Evolutionary conservation across 1,284 basidiomycete species (phyloP).

Genomic region (Cerrena zonata): DNA sequence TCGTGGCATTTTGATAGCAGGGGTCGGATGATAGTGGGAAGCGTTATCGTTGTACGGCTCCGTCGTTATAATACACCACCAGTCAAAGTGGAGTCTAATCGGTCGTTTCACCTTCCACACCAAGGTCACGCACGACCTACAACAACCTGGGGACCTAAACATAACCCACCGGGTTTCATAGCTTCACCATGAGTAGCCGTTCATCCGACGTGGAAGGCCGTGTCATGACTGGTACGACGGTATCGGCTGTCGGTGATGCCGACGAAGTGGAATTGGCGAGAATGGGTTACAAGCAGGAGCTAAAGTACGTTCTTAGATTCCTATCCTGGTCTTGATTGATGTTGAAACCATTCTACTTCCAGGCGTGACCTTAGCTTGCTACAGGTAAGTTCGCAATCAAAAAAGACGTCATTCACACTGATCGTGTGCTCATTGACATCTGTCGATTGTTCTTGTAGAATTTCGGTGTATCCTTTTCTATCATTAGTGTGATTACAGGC

Average conservation of each 20-base stretch:
- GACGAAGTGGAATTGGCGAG: constrained; percentile 64
- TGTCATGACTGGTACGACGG: background rate
- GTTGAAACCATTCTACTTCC: constrained; percentile 1
- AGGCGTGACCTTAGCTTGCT: constrained; percentile 54
- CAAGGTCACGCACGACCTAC: too few species aligned
- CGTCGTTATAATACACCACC: too few species aligned
- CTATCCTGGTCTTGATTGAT: background rate
- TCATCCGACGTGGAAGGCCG: background rate
- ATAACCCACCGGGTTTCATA: too few species aligned
- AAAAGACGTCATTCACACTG: constrained; percentile 4
- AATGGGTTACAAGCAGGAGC: constrained; percentile 73
- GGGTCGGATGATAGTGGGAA: too few species aligned
- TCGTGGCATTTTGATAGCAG: too few species aligned
- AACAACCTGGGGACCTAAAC: too few species aligned
- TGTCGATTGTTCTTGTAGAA: constrained; percentile 37
- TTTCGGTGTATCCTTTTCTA: constrained; percentile 72
- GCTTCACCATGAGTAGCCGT: background rate
- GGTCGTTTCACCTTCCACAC: too few species aligned
- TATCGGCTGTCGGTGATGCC: constrained; percentile 9
- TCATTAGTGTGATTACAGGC: constrained; percentile 69
- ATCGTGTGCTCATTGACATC: constrained; percentile 1
- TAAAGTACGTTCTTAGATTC: constrained; percentile 57
- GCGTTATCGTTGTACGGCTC: too few species aligned
- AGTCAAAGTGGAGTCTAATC: too few species aligned
- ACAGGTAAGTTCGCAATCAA: constrained; percentile 55